Percentiles rank a stretch among this genome's conserved stretches.
Evolutionary conservation across 371 early-diverging fungal genomes (phyloP).

Genomic region (Zychaea mexicana): DNA sequence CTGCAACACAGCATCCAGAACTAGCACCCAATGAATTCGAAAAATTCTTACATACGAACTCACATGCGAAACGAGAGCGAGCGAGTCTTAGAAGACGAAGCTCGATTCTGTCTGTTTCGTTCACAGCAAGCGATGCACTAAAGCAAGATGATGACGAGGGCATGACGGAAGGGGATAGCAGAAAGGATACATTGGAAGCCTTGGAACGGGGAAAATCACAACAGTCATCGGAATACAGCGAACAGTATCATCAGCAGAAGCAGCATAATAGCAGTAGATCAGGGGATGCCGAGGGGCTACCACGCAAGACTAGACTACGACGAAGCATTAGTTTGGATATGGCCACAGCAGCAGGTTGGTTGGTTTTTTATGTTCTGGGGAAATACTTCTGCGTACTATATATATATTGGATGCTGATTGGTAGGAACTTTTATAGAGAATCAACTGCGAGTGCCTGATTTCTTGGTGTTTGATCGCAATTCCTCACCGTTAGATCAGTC

Average conservation of each 20-base stretch:
- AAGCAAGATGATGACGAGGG: constrained; percentile 26
- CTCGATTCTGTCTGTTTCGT: constrained; percentile 53
- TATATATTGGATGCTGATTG: background rate
- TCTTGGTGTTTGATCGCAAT: constrained; percentile 50
- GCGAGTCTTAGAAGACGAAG: constrained; percentile 40
- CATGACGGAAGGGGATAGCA: constrained; percentile 8
- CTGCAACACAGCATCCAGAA: constrained; percentile 65
- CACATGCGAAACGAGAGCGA: constrained; percentile 31
- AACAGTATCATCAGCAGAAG: constrained; percentile 2
- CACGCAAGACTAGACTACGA: constrained; percentile 31
- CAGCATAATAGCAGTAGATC: constrained; percentile 5
- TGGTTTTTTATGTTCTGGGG: background rate
- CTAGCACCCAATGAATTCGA: constrained; percentile 64
- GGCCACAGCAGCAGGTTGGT: constrained; percentile 40
- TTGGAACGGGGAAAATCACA: constrained; percentile 13
- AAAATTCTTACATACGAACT: constrained; percentile 46
- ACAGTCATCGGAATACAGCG: background rate
- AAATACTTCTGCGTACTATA: constrained; percentile 6
- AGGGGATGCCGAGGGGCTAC: constrained; percentile 6
- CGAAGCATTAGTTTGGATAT: constrained; percentile 48
- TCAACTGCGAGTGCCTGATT: constrained; percentile 33
- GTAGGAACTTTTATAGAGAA: constrained; percentile 3
- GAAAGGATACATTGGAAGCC: constrained; percentile 14
- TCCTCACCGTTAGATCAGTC: constrained; percentile 54
- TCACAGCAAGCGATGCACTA: constrained; percentile 42